These are phyloP conservation scores for Coelastrella sp. DNA, from an alignment of 139 green algal species.

Conservation along the genomic window DNA sequence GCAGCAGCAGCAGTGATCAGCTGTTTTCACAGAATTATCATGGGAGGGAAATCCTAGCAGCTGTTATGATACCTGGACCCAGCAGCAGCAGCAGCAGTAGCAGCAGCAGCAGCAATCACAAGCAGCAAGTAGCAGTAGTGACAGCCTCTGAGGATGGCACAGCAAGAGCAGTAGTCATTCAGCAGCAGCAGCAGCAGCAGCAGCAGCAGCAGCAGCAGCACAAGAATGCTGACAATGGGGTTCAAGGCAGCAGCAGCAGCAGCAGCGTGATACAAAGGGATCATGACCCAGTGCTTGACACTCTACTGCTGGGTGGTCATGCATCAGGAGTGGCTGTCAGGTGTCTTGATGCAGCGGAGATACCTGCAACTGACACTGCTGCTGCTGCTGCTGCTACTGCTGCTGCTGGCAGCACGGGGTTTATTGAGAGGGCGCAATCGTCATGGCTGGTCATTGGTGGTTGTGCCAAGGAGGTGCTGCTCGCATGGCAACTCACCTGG, in stretches of 20 bases:
- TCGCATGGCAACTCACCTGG: constrained; percentile 18
- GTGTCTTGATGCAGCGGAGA: not conserved
- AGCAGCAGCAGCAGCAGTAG: constrained; percentile 29
- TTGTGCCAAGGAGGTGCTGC: constrained; percentile 14
- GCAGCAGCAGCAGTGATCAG: constrained; percentile 5
- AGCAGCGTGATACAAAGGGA: not conserved
- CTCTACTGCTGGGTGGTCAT: constrained; percentile 2
- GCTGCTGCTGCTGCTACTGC: not conserved
- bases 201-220: not conserved
- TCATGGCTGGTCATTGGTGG: constrained; percentile 22
- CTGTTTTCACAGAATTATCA: not conserved
- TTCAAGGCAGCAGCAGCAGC: constrained; percentile 8
- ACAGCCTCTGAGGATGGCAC: constrained; percentile 39
- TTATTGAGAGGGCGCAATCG: too few relatives aligned
- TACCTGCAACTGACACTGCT: not conserved
- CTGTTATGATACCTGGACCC: constrained; percentile 25
- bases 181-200: constrained; percentile 18
- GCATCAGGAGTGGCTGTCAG: constrained; percentile 8
- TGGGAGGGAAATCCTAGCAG: constrained; percentile 22
- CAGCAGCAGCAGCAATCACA: not conserved
- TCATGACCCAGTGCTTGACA: not conserved
- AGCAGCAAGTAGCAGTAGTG: not conserved
- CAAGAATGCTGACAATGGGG: not conserved
- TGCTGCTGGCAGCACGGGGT: not conserved
- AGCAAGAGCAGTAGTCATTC: not conserved